phyloP scores from a whole-genome alignment of 306 rosid genomes.

The Acmispon strigosus region DNA sequence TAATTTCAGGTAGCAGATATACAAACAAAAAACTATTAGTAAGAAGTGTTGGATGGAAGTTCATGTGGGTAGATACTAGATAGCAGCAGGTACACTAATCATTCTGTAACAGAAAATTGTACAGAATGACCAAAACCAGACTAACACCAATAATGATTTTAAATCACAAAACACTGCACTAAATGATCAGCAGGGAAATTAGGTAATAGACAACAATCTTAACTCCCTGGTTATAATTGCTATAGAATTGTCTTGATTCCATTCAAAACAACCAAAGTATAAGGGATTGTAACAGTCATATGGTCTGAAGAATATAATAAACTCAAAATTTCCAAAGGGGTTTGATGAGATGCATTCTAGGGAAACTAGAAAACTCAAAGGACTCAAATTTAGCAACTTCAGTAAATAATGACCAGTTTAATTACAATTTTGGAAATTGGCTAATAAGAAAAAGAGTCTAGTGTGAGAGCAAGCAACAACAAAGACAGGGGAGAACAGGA shows the following conservation, averaged over 20 bases:
- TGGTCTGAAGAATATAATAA: constrained; percentile 1
- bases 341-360: constrained; percentile 6
- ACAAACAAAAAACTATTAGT: neutral
- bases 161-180: neutral
- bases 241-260: neutral
- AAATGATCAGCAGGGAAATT: constrained; percentile 6
- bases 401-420: constrained; percentile 1
- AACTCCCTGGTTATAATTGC: neutral
- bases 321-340: neutral
- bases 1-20: neutral
- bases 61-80: neutral
- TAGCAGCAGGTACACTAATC: neutral
- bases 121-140: neutral
- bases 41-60: neutral
- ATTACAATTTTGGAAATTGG: constrained; percentile 10
- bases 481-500: neutral
- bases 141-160: neutral
- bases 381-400: constrained; percentile 22
- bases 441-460: neutral
- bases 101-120: constrained; percentile 1
- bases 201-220: neutral
- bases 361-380: constrained; percentile 14
- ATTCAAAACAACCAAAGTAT: neutral
- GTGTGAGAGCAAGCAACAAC: neutral
- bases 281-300: neutral